Conservation (phyloP, 179 eudicot genomes). For the Corrigiola litoralis region DNA sequence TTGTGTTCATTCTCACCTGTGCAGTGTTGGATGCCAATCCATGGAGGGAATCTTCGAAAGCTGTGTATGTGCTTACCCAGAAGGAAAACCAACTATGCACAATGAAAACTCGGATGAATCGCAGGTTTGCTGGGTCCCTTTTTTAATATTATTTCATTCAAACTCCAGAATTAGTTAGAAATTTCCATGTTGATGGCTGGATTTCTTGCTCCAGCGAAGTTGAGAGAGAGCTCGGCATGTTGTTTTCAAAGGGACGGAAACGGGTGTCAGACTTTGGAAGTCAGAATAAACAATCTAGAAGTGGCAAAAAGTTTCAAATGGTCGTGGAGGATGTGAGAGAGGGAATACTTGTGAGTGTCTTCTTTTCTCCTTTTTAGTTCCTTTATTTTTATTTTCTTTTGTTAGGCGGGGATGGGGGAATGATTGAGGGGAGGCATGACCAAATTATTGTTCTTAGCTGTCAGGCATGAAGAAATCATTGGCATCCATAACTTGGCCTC, state of each 20-base stretch:
- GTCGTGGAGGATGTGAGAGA: conserved; percentile 89
- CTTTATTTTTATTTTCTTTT: no score
- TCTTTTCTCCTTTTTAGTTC: background rate
- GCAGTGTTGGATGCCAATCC: conserved; percentile 85
- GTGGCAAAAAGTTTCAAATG: conserved; percentile 65
- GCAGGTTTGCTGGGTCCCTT: conserved; percentile 45
- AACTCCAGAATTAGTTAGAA: background rate
- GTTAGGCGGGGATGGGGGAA: background rate
- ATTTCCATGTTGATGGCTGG: conserved; percentile 3
- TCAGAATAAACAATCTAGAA: conserved; percentile 54
- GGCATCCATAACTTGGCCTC: no score
- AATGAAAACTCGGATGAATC: conserved; percentile 90
- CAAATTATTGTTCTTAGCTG: no score
- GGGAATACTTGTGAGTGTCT: conserved; percentile 83
- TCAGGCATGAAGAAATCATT: no score
- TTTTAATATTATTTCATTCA: background rate
- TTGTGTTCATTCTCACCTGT: conserved; percentile 9
- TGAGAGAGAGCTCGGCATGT: conserved; percentile 77
- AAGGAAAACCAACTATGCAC: conserved; percentile 89
- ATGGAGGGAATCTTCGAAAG: conserved; percentile 79
- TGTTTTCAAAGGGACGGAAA: conserved; percentile 74
- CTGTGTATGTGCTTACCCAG: conserved; percentile 87
- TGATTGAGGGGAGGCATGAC: no score
- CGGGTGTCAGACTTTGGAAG: conserved; percentile 44
- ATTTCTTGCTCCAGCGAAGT: conserved; percentile 66